phyloP scores from a whole-genome alignment of 768 basidiomycete genomes.

The Boletus vermiculosoides region DNA sequence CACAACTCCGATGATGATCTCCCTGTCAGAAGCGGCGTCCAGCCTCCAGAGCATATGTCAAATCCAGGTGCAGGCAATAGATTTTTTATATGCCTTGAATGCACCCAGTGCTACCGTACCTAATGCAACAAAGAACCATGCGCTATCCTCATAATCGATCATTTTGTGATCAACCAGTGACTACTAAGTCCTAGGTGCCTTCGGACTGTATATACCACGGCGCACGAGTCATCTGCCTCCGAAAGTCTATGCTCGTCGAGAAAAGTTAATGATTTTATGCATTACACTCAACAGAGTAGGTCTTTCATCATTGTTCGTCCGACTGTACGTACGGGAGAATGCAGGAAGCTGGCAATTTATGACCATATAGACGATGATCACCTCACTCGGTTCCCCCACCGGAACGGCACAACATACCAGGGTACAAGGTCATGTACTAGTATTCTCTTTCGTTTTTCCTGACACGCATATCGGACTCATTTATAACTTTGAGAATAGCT shows the following conservation, averaged over 20 bases:
- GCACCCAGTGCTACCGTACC: neutral
- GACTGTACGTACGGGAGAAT: no score
- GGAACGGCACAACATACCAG: neutral
- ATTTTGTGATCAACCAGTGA: neutral
- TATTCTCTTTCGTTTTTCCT: neutral
- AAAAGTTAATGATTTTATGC: neutral
- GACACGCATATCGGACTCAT: neutral
- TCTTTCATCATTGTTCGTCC: neutral
- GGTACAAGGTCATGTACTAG: neutral
- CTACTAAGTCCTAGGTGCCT: neutral
- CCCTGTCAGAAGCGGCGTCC: neutral
- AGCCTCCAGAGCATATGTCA: neutral
- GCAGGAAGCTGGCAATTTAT: neutral
- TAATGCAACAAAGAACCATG: neutral
- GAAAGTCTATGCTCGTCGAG: neutral
- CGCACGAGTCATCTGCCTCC: neutral
- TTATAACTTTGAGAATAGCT: neutral
- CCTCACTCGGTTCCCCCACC: neutral
- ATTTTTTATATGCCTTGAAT: neutral
- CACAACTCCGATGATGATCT: neutral
- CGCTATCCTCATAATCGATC: neutral
- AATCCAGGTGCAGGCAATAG: neutral
- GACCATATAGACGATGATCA: neutral
- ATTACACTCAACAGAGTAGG: neutral
- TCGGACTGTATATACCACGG: neutral